Percentiles rank a stretch among this genome's conserved stretches.
Evolutionary conservation across 345 rosid species (phyloP).

Genomic region (Eucalyptus pauciflora): DNA sequence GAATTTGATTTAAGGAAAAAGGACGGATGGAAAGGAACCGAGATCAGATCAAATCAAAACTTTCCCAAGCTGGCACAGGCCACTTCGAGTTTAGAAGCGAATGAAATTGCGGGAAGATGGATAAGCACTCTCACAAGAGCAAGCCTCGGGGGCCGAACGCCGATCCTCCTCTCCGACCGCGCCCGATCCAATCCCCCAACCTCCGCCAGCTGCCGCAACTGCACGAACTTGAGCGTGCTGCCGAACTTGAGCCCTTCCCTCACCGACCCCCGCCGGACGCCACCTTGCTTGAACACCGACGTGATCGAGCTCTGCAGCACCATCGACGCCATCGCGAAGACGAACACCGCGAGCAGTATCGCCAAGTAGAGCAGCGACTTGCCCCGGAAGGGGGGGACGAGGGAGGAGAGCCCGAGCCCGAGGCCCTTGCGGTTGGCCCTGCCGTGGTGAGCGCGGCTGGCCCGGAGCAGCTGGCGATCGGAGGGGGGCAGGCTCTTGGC

Average conservation of each 20-base stretch:
- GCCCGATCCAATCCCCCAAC: slow-evolving; percentile 45
- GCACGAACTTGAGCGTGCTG: slow-evolving; percentile 48
- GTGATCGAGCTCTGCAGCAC: slow-evolving; percentile 74
- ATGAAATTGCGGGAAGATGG: not conserved
- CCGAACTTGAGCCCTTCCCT: slow-evolving; percentile 45
- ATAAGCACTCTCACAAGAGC: slow-evolving; percentile 57
- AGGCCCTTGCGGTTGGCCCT: slow-evolving; percentile 41
- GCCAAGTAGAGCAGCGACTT: slow-evolving; percentile 47
- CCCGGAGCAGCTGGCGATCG: not conserved
- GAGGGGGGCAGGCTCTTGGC: slow-evolving; percentile 4
- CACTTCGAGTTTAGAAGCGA: not conserved
- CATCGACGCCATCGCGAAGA: slow-evolving; percentile 63
- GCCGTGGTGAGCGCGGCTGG: slow-evolving; percentile 16
- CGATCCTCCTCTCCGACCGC: slow-evolving; percentile 42
- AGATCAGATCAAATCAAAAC: not conserved
- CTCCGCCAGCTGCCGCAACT: slow-evolving; percentile 20
- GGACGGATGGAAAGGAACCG: not conserved
- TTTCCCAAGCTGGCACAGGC: not conserved
- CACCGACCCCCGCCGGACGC: slow-evolving; percentile 17
- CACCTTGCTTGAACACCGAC: slow-evolving; percentile 41
- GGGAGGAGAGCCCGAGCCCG: slow-evolving; percentile 9
- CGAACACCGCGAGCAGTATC: slow-evolving; percentile 49
- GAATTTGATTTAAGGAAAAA: not conserved
- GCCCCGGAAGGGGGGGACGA: slow-evolving; percentile 52
- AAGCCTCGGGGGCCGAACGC: slow-evolving; percentile 73